Evolutionary conservation across 768 basidiomycete species (phyloP).

Genomic region (Leccinum sublutescens): DNA sequence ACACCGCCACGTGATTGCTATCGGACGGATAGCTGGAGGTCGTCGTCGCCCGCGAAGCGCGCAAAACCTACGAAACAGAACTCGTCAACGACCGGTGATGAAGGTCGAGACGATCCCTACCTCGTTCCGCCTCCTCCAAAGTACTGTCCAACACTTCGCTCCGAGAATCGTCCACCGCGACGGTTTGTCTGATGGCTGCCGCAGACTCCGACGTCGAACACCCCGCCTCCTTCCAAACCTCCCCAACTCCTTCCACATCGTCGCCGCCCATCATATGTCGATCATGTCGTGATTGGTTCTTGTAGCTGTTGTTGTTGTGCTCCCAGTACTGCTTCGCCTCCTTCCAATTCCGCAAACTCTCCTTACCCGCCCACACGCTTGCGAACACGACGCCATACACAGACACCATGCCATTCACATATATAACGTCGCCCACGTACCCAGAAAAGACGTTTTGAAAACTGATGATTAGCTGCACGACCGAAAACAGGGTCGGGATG

Average conservation of each 20-base stretch:
- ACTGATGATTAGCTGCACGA: background rate
- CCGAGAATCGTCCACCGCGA: background rate
- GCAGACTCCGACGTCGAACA: background rate
- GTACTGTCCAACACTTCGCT: background rate
- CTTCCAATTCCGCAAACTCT: background rate
- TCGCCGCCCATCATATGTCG: background rate
- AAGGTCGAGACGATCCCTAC: background rate
- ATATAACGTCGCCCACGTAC: background rate
- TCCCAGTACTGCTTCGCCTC: background rate
- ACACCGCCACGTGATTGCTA: background rate
- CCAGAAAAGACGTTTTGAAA: background rate
- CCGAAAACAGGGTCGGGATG: conserved; percentile 18
- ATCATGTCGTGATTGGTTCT: background rate
- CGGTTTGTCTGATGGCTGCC: background rate
- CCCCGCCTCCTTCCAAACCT: background rate
- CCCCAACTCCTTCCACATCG: background rate
- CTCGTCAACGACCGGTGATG: background rate
- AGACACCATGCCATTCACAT: conserved; percentile 5
- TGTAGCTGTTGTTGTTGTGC: background rate
- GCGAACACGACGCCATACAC: conserved; percentile 7
- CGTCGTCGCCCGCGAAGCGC: background rate
- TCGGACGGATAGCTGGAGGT: background rate
- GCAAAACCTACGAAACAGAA: background rate
- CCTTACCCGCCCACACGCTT: conserved; percentile 7
- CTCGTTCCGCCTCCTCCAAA: background rate